Base-by-base conservation (phyloP, 176 grass and related monocot species). In the Aegilops longissima region DNA sequence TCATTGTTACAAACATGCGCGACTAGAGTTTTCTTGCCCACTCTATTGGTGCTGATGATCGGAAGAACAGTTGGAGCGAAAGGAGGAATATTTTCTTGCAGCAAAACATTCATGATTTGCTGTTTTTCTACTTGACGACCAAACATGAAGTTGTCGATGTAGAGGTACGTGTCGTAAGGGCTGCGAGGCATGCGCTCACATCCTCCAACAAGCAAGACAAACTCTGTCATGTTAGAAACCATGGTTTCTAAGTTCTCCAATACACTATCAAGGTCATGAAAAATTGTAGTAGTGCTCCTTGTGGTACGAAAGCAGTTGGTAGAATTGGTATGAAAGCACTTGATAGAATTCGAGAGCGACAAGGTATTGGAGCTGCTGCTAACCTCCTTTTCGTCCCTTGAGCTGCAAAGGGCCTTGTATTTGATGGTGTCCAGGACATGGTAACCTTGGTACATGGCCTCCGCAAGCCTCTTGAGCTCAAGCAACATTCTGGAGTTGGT, bases 401-500 rank as follows among this genome's bases (percentile, higher is more conserved):
- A 54, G 69, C 31, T 81, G 14, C 20, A 3, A 54, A 74, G 56
- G 12, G 17, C 18, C 9, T 9, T 42, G 8, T 56, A 80, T 45
- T 61, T 89, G 76, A 54, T 17, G 17, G 35, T 76, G 77, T 68
- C 77, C 21, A 85, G 58, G 29, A 74, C 82, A 42, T 74, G 56
- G 61, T 84, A 84, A 8, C 77, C 88, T 10, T 59, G 68, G 77
- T 85, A 85, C 77, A 81, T 89, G 45, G 52, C 61, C 34, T 68
- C 70, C 6, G 34, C 5, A 42, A 89, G 47, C 70, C 27, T 85
- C 70, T 62, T 81, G 5, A 89, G 77, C 77, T 81, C 40, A 40
- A 85, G 18, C 2, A 82, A 47, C 77, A 85, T 89, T 35, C 12
- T 76, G 3, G 76, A 85, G 61, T 85, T 89, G 23, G 83, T 85